phyloP scores from a whole-genome alignment of 495 filamentous ascomycete genomes.

The Aspergillus asperescens region DNA sequence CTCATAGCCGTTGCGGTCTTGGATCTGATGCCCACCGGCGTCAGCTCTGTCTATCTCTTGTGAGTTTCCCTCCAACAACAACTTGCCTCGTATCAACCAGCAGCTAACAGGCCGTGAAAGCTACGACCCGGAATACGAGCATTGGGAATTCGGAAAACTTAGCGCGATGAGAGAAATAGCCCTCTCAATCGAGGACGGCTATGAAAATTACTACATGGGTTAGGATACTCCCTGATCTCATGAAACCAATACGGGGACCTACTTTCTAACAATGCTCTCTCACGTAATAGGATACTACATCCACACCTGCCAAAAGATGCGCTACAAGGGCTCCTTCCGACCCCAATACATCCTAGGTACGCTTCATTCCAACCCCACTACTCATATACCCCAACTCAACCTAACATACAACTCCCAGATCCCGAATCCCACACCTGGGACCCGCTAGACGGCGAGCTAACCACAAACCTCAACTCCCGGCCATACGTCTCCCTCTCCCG shows the following conservation, averaged over 20 bases:
- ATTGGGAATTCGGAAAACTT: slow-evolving; percentile 81
- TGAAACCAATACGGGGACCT: background rate
- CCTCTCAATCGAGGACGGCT: slow-evolving; percentile 67
- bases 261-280: slow-evolving; percentile 1
- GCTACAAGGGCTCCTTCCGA: slow-evolving; percentile 82
- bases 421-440: slow-evolving; percentile 74
- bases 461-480: slow-evolving; percentile 56
- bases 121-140: slow-evolving; percentile 76
- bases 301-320: slow-evolving; percentile 69
- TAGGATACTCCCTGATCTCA: slow-evolving; percentile 1
- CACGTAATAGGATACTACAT: slow-evolving; percentile 66
- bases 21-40: slow-evolving; percentile 77
- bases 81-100: background rate
- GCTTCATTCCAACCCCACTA: slow-evolving; percentile 6
- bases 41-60: slow-evolving; percentile 93
- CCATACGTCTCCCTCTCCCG: slow-evolving; percentile 65
- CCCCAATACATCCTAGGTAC: slow-evolving; percentile 75
- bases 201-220: slow-evolving; percentile 75
- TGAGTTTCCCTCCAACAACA: slow-evolving; percentile 31
- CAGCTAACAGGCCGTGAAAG: slow-evolving; percentile 27
- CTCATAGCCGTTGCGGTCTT: slow-evolving; percentile 86
- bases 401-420: slow-evolving; percentile 40
- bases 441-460: slow-evolving; percentile 60
- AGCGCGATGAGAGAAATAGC: slow-evolving; percentile 81
- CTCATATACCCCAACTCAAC: background rate